phyloP scores from a whole-genome alignment of 2,329 filamentous ascomycete species.

The Apiospora aurea region DNA sequence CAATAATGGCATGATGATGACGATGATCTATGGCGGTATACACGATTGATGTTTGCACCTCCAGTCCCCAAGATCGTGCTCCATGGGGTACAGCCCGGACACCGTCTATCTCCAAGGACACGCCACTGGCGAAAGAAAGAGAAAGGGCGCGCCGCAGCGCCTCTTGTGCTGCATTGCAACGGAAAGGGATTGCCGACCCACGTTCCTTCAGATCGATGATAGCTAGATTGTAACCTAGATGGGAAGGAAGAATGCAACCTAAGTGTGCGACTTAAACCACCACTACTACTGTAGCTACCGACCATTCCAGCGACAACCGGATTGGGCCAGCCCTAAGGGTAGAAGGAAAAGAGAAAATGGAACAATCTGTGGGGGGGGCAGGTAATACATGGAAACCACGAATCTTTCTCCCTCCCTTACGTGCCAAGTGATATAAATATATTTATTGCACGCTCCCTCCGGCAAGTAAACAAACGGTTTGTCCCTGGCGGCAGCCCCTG shows the following conservation, averaged over 20 bases:
- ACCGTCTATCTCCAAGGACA: slow-evolving; percentile 6
- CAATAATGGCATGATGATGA: neutral
- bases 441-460: neutral
- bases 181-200: slow-evolving; percentile 10
- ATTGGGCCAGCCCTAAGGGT: neutral
- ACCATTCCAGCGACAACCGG: neutral
- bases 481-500: neutral
- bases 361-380: neutral
- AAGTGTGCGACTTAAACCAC: neutral
- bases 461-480: neutral
- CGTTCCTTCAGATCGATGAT: slow-evolving; percentile 10
- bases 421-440: slow-evolving; percentile 12
- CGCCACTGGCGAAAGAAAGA: neutral
- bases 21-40: neutral
- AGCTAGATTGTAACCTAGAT: neutral
- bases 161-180: slow-evolving; percentile 1
- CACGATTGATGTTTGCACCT: neutral
- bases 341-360: slow-evolving; percentile 6
- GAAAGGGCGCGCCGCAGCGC: neutral
- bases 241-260: slow-evolving; percentile 2
- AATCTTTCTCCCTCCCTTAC: neutral
- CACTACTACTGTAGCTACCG: neutral
- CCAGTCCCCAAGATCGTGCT: neutral
- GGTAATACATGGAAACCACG: no score
- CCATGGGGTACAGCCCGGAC: neutral